Percentiles rank a stretch among this genome's conserved stretches.
Evolutionary conservation across 495 filamentous ascomycete species (phyloP).

Genomic region (Penicillium robsamsonii): DNA sequence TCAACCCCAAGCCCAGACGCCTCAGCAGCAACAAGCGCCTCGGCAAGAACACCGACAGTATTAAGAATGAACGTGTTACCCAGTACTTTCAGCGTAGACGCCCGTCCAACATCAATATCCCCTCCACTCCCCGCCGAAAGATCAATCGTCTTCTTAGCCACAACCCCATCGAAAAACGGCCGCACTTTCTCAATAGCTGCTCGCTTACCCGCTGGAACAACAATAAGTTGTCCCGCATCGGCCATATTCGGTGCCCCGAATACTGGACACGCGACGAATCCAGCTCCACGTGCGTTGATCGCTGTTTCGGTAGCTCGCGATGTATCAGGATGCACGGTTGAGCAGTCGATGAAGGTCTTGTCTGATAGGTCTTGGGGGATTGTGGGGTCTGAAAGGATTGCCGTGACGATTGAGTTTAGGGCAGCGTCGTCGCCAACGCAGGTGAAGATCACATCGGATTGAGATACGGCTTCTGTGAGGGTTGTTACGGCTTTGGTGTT

Average conservation of each 20-base stretch:
- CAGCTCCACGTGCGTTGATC: slow-evolving; percentile 56
- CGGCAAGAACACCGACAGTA: slow-evolving; percentile 75
- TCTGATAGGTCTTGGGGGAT: slow-evolving; percentile 32
- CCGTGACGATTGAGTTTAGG: slow-evolving; percentile 54
- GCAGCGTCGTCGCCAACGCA: slow-evolving; percentile 79
- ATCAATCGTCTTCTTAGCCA: slow-evolving; percentile 67
- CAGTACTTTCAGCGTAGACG: slow-evolving; percentile 65
- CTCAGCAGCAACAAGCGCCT: slow-evolving; percentile 75
- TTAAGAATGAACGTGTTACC: slow-evolving; percentile 87
- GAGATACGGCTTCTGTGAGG: slow-evolving; percentile 62
- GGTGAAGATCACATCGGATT: slow-evolving; percentile 77
- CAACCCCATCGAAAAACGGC: slow-evolving; percentile 79
- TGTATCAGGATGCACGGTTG: slow-evolving; percentile 83
- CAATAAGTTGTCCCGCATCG: slow-evolving; percentile 70
- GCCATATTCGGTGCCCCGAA: slow-evolving; percentile 83
- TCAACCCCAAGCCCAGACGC: slow-evolving; percentile 72
- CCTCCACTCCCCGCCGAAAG: slow-evolving; percentile 21
- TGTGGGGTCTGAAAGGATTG: slow-evolving; percentile 43
- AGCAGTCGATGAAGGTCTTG: slow-evolving; percentile 71
- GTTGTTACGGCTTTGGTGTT: slow-evolving; percentile 60
- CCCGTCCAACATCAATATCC: slow-evolving; percentile 36
- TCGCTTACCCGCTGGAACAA: slow-evolving; percentile 69
- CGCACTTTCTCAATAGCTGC: slow-evolving; percentile 59
- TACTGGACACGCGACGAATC: slow-evolving; percentile 77
- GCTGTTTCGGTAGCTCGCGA: slow-evolving; percentile 59